Evolutionary conservation across 2,329 filamentous ascomycete species (phyloP), one percentile per base, ranked within the genome.

Genomic region (Alternaria gansuensis): DNA sequence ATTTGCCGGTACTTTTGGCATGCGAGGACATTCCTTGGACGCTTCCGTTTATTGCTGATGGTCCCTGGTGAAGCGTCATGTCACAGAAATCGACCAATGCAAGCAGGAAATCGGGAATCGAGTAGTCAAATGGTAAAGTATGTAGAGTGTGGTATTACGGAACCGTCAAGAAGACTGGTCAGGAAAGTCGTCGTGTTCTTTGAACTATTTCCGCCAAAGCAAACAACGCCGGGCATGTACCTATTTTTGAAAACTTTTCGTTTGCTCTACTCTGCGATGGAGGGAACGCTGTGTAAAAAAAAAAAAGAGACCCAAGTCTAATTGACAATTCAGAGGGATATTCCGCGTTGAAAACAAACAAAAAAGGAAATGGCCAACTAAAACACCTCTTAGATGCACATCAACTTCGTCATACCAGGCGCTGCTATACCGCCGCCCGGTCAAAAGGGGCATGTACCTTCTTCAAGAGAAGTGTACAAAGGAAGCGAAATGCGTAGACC

Each of bases 381-480:
- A 37, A 68, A 72, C 71, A 72, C 70, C 71, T 63, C 66, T 74
- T 60, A 67, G 68, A 74, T 75, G 73, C 70, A 72, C 67, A 74
- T 73, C 69, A 66, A 63, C 52, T 36, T 72, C 69, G 66, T 74
- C 67, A 65, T 71, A 70, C 67, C 72, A 66, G 61, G 60, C 67
- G 57, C 52, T 59, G 37, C 29, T 46, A 21, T 46, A 28, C 29
- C n/a, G 29, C 40, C 48, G 46, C 40, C 39, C 36, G 62, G 58
- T 67, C 60, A 67, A 69, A 67, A 70, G 70, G 62, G 54, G 66
- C 66, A 73, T 72, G 69, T 62, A 66, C 62, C 45, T 60, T 60
- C 51, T 43, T 43, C 62, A 23, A 36, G 44, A 71, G 67, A 66
- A 62, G 69, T 70, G 65, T 67, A 72, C 65, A 70, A 71, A 31